Evolutionary conservation across 257 asterid species (phyloP).

Genomic region (Petunia axillaris): DNA sequence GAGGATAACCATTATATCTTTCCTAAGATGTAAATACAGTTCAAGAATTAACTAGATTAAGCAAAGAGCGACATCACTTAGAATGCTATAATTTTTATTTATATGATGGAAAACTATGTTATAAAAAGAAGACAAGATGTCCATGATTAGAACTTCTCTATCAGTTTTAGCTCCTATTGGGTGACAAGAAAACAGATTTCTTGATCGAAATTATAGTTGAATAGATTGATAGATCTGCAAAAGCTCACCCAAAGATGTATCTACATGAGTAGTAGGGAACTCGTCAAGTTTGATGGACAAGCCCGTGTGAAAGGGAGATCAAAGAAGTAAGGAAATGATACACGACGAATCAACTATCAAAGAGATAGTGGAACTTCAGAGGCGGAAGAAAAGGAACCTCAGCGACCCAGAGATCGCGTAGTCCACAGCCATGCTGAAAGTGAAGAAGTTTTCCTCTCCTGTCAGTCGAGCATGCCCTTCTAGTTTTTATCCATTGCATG

Average conservation of each 20-base stretch:
- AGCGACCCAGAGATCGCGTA: too few species aligned
- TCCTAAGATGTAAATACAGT: neutral
- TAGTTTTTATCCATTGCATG: neutral
- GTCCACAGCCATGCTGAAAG: too few species aligned
- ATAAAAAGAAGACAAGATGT: neutral
- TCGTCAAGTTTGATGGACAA: too few species aligned
- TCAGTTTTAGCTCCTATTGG: slow-evolving; percentile 13
- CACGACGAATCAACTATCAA: too few species aligned
- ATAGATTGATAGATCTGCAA: neutral
- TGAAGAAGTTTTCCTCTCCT: too few species aligned
- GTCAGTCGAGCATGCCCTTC: too few species aligned
- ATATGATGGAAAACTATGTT: slow-evolving; percentile 12
- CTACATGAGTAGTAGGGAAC: too few species aligned
- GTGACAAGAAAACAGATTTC: neutral
- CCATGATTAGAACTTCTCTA: neutral
- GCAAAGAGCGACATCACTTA: neutral
- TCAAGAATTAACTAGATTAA: neutral
- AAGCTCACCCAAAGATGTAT: too few species aligned
- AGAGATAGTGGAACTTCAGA: too few species aligned
- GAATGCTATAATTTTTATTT: neutral
- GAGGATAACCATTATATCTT: neutral
- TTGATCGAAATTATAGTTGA: neutral
- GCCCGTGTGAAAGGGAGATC: too few species aligned
- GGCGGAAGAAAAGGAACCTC: too few species aligned
- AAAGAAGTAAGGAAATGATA: too few species aligned